These are phyloP conservation scores for Chaetomium fimeti DNA, from an alignment of 495 filamentous ascomycete species.

Conservation along the genomic window DNA sequence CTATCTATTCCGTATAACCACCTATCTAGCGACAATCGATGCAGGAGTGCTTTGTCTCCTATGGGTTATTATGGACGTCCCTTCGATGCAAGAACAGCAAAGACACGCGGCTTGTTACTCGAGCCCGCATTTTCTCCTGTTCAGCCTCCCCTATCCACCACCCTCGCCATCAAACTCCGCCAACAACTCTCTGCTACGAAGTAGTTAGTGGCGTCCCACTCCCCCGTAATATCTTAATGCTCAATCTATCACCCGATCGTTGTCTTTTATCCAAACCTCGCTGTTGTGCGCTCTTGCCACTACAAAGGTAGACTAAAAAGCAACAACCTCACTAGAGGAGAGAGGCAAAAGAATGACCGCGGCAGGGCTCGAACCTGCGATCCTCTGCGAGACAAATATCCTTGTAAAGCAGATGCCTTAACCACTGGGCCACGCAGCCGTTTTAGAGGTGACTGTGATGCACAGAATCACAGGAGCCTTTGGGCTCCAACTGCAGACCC, in stretches of 20 bases:
- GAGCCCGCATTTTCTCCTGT: too few species aligned
- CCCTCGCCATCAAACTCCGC: too few species aligned
- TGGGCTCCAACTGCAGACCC: background rate
- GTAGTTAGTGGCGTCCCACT: background rate
- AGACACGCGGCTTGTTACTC: too few species aligned
- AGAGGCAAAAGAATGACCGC: slow-evolving; percentile 36
- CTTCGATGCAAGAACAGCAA: background rate
- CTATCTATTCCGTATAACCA: slow-evolving; percentile 13
- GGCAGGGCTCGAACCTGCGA: slow-evolving; percentile 54
- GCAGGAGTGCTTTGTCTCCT: slow-evolving; percentile 2
- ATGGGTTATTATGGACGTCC: background rate
- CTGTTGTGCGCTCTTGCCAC: background rate
- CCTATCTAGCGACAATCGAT: slow-evolving; percentile 8
- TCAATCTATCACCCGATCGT: background rate
- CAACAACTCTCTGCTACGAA: too few species aligned
- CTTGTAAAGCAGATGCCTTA: slow-evolving; percentile 46
- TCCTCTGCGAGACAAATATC: slow-evolving; percentile 37
- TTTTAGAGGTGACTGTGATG: background rate
- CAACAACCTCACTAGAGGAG: too few species aligned
- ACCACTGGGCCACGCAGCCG: slow-evolving; percentile 44
- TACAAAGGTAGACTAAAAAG: background rate
- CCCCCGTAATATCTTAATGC: too few species aligned
- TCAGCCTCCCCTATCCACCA: too few species aligned
- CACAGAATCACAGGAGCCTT: too few species aligned
- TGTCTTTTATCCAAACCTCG: background rate